Conservation (phyloP, 148 eudicot species). For the Rhododendron mucronatum region DNA sequence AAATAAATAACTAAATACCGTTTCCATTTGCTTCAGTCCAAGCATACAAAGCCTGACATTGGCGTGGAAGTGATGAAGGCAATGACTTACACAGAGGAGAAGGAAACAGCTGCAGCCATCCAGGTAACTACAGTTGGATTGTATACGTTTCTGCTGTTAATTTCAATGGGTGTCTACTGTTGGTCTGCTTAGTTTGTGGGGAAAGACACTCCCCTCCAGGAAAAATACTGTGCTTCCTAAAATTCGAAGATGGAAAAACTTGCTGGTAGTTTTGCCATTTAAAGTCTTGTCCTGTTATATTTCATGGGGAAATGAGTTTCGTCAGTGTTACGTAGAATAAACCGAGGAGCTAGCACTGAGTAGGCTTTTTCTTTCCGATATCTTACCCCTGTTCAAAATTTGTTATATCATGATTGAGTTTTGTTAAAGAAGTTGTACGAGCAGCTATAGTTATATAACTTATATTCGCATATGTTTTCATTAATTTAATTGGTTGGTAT, state of each 20-base stretch:
- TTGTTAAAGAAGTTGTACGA: too few relatives aligned
- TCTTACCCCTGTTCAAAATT: too few relatives aligned
- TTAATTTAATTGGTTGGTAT: too few relatives aligned
- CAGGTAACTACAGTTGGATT: background rate
- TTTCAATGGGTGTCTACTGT: background rate
- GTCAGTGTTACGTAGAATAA: background rate
- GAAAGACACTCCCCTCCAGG: background rate
- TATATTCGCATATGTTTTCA: too few relatives aligned
- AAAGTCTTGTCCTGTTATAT: too few relatives aligned
- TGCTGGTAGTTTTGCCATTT: background rate
- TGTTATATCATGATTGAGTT: too few relatives aligned
- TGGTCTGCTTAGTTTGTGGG: too few relatives aligned
- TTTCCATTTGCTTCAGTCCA: background rate
- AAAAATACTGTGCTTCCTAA: background rate
- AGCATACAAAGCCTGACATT: background rate
- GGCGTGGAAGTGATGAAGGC: background rate
- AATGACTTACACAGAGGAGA: background rate
- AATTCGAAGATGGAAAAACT: too few relatives aligned
- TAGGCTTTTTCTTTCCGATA: too few relatives aligned
- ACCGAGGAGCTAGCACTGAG: background rate
- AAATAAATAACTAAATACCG: background rate
- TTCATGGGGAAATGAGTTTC: background rate
- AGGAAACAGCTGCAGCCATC: background rate
- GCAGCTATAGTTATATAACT: too few relatives aligned
- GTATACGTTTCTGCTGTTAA: background rate